Percentiles rank a stretch among this genome's conserved stretches.
Evolutionary conservation across 441 rosid species (phyloP).

Genomic region (Aleurites moluccanus): DNA sequence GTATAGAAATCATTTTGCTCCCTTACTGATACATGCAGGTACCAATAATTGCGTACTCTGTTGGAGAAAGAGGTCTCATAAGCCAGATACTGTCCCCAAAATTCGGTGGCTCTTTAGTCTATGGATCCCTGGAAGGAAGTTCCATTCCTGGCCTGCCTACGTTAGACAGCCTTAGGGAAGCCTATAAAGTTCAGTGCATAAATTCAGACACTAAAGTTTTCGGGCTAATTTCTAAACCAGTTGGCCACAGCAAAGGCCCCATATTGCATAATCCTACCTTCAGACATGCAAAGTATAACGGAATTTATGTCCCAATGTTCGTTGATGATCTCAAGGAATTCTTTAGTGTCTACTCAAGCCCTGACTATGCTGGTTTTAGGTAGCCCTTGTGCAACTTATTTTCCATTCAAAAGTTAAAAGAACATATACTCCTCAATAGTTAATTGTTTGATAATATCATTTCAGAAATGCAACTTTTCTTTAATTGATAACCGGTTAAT

Average conservation of each 20-base stretch:
- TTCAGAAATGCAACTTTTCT: not conserved
- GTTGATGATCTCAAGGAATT: slow-evolving; percentile 54
- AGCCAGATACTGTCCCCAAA: slow-evolving; percentile 57
- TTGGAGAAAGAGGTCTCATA: slow-evolving; percentile 61
- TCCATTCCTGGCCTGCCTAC: slow-evolving; percentile 62
- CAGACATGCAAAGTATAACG: slow-evolving; percentile 47
- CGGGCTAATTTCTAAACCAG: slow-evolving; percentile 63
- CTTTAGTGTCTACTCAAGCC: slow-evolving; percentile 44
- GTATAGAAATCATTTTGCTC: not conserved
- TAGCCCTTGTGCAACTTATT: slow-evolving; percentile 22
- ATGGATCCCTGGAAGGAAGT: slow-evolving; percentile 49
- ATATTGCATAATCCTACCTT: slow-evolving; percentile 53
- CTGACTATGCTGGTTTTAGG: slow-evolving; percentile 65
- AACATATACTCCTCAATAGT: not conserved
- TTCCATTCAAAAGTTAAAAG: not conserved
- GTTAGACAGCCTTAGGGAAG: slow-evolving; percentile 41
- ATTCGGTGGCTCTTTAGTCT: slow-evolving; percentile 58
- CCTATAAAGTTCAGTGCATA: slow-evolving; percentile 47
- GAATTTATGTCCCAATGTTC: slow-evolving; percentile 56
- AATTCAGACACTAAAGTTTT: slow-evolving; percentile 52
- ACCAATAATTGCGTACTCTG: slow-evolving; percentile 48
- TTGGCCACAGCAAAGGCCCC: slow-evolving; percentile 68
- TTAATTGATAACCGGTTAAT: not conserved
- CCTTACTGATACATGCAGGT: slow-evolving; percentile 36
- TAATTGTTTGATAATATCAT: not conserved